phyloP scores from a whole-genome alignment of 23 red algal genomes.

The Gracilaria domingensis region DNA sequence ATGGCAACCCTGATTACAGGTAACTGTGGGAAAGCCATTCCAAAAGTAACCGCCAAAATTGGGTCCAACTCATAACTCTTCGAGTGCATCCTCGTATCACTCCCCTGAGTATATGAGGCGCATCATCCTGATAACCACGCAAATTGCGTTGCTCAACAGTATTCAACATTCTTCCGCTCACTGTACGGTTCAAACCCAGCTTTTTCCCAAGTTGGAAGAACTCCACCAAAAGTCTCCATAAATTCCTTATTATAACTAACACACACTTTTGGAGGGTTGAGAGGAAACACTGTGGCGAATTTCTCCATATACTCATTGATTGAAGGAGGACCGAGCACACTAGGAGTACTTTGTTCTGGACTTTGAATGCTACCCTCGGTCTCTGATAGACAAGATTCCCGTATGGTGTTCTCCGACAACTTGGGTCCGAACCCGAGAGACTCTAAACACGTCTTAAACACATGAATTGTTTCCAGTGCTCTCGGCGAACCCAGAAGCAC shows the following conservation, averaged over 20 bases:
- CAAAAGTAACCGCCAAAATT: too few species aligned
- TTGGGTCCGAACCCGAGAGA: conserved; percentile 1
- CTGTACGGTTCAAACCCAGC: conserved; percentile 69
- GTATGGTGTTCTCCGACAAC: neutral
- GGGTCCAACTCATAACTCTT: too few species aligned
- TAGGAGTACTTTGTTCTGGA: neutral
- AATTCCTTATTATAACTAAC: conserved; percentile 62
- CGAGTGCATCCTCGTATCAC: too few species aligned
- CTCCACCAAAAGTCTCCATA: conserved; percentile 62
- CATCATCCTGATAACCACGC: too few species aligned
- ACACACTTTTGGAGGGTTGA: conserved; percentile 59
- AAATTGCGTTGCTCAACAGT: too few species aligned
- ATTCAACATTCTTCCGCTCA: conserved; percentile 66
- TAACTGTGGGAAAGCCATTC: too few species aligned
- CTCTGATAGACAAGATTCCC: neutral
- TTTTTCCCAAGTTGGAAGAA: conserved; percentile 70
- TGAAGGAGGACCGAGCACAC: conserved; percentile 43
- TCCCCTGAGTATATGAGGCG: too few species aligned
- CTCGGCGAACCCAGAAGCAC: conserved; percentile 51
- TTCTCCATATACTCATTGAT: conserved; percentile 44
- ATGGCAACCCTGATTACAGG: too few species aligned
- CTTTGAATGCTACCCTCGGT: neutral
- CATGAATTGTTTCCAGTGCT: conserved; percentile 38
- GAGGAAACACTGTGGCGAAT: conserved; percentile 39
- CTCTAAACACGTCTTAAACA: conserved; percentile 37